phyloP scores from a whole-genome alignment of 2,329 filamentous ascomycete species.

The Epichloe scottii region DNA sequence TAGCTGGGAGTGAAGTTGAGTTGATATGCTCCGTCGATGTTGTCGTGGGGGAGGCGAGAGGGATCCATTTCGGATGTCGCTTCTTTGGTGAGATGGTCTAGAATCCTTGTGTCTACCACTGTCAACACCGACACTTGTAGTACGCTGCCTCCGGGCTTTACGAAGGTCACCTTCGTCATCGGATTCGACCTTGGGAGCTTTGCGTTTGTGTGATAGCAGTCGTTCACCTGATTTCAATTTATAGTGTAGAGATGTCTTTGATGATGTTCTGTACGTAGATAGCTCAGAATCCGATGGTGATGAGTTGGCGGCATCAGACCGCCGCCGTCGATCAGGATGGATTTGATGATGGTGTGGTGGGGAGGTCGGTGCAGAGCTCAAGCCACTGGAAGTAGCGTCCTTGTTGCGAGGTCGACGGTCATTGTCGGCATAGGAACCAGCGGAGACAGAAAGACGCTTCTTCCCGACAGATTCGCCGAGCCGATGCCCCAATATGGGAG shows the following conservation, averaged over 20 bases:
- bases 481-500: constrained; percentile 22
- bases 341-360: constrained; percentile 26
- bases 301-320: constrained; percentile 26
- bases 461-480: constrained; percentile 29
- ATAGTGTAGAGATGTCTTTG: constrained; percentile 34
- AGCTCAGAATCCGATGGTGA: constrained; percentile 41
- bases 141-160: constrained; percentile 41
- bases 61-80: constrained; percentile 31
- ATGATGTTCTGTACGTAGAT: constrained; percentile 27
- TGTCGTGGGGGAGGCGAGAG: constrained; percentile 44
- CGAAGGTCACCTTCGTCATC: constrained; percentile 44
- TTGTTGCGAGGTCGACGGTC: constrained; percentile 29
- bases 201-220: constrained; percentile 37
- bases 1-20: constrained; percentile 43
- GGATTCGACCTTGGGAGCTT: constrained; percentile 39
- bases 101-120: constrained; percentile 19
- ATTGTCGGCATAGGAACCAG: constrained; percentile 22
- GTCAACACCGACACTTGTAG: constrained; percentile 31
- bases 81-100: constrained; percentile 20
- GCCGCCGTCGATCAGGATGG: constrained; percentile 22
- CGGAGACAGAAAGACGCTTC: constrained; percentile 30
- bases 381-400: constrained; percentile 38
- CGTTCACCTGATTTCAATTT: constrained; percentile 36
- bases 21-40: constrained; percentile 53
- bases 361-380: constrained; percentile 47